Percentiles rank a stretch among this genome's conserved stretches.
Conservation (phyloP, 2,329 filamentous ascomycete genomes). For the Alternaria sp. region DNA sequence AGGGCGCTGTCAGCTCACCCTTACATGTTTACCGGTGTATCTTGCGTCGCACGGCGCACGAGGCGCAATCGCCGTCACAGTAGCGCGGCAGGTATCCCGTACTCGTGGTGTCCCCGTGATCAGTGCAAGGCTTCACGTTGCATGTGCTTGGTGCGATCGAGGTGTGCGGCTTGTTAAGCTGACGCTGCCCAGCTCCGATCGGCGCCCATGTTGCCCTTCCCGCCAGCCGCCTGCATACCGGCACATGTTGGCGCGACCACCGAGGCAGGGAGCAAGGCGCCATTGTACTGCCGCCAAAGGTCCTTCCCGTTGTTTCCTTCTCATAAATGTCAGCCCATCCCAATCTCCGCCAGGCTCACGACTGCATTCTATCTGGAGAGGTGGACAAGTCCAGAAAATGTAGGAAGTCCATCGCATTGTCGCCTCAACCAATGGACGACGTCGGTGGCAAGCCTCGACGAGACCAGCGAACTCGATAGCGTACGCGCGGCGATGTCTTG, state of each 20-base stretch:
- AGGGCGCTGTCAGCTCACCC: not conserved
- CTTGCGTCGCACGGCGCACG: not conserved
- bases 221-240: conserved; percentile 4
- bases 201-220: conserved; percentile 1
- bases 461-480: conserved; percentile 6
- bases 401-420: not conserved
- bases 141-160: conserved; percentile 2
- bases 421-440: not conserved
- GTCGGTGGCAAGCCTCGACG: not conserved
- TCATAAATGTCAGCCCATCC: not conserved
- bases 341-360: not conserved
- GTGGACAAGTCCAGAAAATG: not conserved
- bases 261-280: not conserved
- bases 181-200: conserved; percentile 7
- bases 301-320: not conserved
- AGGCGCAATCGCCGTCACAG: not conserved
- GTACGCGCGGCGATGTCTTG: conserved; percentile 11
- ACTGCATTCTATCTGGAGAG: not conserved
- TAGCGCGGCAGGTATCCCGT: not conserved
- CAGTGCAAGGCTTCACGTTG: not conserved
- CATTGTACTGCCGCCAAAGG: not conserved
- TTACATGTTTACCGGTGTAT: not conserved
- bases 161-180: conserved; percentile 4
- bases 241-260: conserved; percentile 3
- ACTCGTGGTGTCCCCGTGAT: not conserved